Evolutionary conservation across 1,139 yeast genomes (phyloP), one percentile per base, ranked within the genome.

Genomic region (Suhomyces kunorum): DNA sequence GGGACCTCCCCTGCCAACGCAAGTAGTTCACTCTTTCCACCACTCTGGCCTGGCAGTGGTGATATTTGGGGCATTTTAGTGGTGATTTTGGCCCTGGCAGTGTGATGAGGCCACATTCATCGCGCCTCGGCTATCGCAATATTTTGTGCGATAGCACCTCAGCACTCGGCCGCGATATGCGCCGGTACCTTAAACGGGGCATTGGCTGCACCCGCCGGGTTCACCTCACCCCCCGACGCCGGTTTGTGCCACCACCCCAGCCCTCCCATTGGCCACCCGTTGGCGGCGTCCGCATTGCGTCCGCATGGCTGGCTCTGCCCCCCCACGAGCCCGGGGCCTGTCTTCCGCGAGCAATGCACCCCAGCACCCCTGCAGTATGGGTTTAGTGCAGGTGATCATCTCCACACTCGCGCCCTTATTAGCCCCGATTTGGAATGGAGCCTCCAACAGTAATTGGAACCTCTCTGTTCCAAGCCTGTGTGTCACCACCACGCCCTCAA

Each of bases 101-200:
- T n/a, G n/a, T 20, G 24, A 13, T 29, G 20, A 17, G 23, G 32
- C 32, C 16, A 12, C 32, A 7, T 13, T 29, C 27, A 31, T 31
- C 34, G 34, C 34, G 14, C 34, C 13, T 31, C 34, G 34, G 27
- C 34, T 31, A 31, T 22, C 26, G 12, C 12, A 8, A 17, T 29
- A 18, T 28, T 29, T 29, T 29, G 23, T 12, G 32, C 17, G 12
- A 19, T 29, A 19, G 13, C 24, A n/a, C 22, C n/a, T 8, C 6
- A 12, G 14, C 16, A 28, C 22, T 3, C 9, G 11, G 15, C 31
- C 18, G 18, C 22, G 19, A 28, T 29, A 29, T 12, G 6, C 9
- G 19, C 14, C 16, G 15, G 32, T 29, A 14, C 32, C 32, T 29
- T 29, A 19, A 19, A 12, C 12, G 16, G 32, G 32, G 32, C 32